phyloP scores from a whole-genome alignment of 176 grass and related monocot species.

The Oryza meyeriana region DNA sequence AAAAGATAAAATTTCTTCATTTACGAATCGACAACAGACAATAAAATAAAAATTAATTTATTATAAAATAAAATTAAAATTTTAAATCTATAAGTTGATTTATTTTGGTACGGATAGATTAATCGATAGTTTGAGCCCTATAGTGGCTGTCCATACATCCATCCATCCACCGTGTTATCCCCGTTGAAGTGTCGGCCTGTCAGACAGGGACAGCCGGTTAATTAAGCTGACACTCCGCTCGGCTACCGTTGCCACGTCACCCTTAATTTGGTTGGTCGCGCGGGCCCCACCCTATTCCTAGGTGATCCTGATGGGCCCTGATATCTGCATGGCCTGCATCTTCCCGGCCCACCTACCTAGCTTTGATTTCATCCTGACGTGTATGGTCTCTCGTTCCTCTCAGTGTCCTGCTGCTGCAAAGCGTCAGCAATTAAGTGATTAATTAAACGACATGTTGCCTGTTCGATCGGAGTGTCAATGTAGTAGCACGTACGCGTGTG shows the following conservation, averaged over 20 bases:
- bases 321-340: neutral
- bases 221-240: slow-evolving; percentile 6
- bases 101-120: too few relatives aligned
- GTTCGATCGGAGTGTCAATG: too few relatives aligned
- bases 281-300: neutral
- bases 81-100: too few relatives aligned
- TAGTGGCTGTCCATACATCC: neutral
- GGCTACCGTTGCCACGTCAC: slow-evolving; percentile 3
- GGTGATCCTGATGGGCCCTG: neutral
- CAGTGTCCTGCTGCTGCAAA: too few relatives aligned
- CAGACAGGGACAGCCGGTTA: neutral
- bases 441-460: too few relatives aligned
- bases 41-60: too few relatives aligned
- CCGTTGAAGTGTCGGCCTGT: neutral
- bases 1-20: too few relatives aligned
- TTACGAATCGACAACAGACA: too few relatives aligned
- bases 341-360: neutral
- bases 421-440: too few relatives aligned
- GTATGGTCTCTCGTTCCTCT: too few relatives aligned
- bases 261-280: neutral
- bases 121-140: neutral
- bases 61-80: too few relatives aligned
- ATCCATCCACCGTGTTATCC: neutral
- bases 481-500: too few relatives aligned
- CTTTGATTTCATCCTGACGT: neutral